Conservation (phyloP, 1,284 basidiomycete genomes). For the Xanthoconium separans region DNA sequence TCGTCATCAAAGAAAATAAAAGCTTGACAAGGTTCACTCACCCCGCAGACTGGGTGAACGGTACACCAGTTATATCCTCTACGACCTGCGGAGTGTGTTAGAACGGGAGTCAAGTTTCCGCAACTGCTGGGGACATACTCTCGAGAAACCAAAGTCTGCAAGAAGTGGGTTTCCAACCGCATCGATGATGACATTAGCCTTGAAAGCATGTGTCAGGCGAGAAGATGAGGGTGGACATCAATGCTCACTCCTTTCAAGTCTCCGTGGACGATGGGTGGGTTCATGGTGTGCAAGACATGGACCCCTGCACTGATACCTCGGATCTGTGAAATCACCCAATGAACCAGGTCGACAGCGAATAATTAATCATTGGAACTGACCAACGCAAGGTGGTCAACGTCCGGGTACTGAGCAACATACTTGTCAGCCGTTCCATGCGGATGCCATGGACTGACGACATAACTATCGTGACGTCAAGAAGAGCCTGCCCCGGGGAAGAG, state of each 20-base stretch:
- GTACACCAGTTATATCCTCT: conserved; percentile 52
- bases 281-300: conserved; percentile 47
- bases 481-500: not conserved
- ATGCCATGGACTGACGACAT: conserved; percentile 58
- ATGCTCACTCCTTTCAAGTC: conserved; percentile 49
- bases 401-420: conserved; percentile 40
- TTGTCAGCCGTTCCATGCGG: conserved; percentile 49
- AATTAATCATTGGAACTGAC: conserved; percentile 27
- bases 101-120: not conserved
- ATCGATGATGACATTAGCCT: conserved; percentile 53
- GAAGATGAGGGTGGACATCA: not conserved
- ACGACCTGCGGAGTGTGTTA: conserved; percentile 40
- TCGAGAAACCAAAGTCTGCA: conserved; percentile 58
- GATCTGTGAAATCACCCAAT: conserved; percentile 34
- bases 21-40: conserved; percentile 10
- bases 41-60: conserved; percentile 53
- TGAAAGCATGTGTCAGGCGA: conserved; percentile 8
- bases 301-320: conserved; percentile 46
- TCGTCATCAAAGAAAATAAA: not conserved
- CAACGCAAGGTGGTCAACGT: conserved; percentile 42
- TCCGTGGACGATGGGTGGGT: conserved; percentile 51
- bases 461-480: conserved; percentile 32
- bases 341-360: not conserved
- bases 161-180: conserved; percentile 46
- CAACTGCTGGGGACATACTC: conserved; percentile 30